Percentiles rank a stretch among this genome's conserved stretches.
Conservation (phyloP, 108 stramenopile species). For the Mayamaea pseudoterrestris region DNA sequence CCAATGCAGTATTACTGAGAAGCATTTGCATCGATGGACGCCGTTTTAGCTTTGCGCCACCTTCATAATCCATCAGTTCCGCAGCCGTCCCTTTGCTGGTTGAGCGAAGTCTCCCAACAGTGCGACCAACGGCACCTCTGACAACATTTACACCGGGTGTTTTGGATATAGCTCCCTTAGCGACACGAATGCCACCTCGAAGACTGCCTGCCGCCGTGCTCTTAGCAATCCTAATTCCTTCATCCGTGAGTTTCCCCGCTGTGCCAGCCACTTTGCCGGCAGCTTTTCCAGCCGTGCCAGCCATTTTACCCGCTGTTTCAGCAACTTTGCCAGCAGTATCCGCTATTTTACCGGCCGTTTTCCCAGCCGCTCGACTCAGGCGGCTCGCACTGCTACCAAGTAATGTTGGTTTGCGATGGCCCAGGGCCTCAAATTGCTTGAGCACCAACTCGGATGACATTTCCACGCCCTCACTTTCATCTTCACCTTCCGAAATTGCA, state of each 20-base stretch:
- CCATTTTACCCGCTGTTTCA: neutral
- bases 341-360: too few species aligned
- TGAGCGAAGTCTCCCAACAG: slow-evolving; percentile 3
- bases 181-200: slow-evolving; percentile 8
- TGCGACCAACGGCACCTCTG: neutral
- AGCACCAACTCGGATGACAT: too few species aligned
- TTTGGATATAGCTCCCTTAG: slow-evolving; percentile 7
- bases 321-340: slow-evolving; percentile 12
- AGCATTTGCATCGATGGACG: slow-evolving; percentile 18
- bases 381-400: too few species aligned
- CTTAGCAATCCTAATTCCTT: too few species aligned
- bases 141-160: too few species aligned
- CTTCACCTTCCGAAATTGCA: neutral
- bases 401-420: too few species aligned
- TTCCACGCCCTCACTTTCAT: neutral
- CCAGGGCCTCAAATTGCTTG: too few species aligned
- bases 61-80: neutral
- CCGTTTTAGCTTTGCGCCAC: neutral
- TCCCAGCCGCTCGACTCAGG: too few species aligned
- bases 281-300: too few species aligned
- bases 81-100: neutral
- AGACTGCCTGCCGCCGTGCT: too few species aligned
- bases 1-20: slow-evolving; percentile 12
- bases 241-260: too few species aligned
- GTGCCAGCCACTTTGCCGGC: too few species aligned